Evolutionary conservation across 768 basidiomycete species (phyloP).

Genomic region (Kwoniella dendrophila): DNA sequence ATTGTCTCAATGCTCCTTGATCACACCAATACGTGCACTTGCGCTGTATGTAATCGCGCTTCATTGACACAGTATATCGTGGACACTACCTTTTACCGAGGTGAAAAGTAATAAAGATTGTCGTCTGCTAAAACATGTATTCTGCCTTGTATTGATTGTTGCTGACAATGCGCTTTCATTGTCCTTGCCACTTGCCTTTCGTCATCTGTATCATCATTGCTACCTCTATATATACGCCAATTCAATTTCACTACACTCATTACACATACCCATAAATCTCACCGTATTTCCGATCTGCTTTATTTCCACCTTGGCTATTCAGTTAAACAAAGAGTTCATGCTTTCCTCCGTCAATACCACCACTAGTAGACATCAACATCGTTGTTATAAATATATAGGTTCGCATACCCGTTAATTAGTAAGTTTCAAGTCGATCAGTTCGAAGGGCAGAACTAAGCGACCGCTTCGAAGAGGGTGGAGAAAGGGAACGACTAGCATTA

Average conservation of each 20-base stretch:
- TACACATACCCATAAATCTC: background rate
- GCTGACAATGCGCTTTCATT: background rate
- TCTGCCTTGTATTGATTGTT: background rate
- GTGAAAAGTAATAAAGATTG: no score
- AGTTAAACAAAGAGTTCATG: conserved; percentile 31
- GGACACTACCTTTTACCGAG: no score
- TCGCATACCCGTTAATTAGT: conserved; percentile 20
- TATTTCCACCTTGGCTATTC: background rate
- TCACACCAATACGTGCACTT: no score
- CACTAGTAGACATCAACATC: conserved; percentile 7
- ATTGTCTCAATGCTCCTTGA: no score
- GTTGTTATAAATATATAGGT: conserved; percentile 24
- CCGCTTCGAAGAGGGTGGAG: no score
- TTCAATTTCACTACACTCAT: background rate
- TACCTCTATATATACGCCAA: background rate
- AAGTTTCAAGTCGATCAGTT: no score
- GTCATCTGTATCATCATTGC: background rate
- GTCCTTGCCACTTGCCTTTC: background rate
- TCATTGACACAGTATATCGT: no score
- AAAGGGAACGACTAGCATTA: no score
- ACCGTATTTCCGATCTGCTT: background rate
- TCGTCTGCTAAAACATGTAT: no score
- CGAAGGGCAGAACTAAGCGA: no score
- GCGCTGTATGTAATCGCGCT: no score
- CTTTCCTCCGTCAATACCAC: conserved; percentile 19